Evolutionary conservation across 371 early-diverging fungal genomes (phyloP), one percentile per base, ranked within the genome.

Genomic region (Umbelopsis sp.): DNA sequence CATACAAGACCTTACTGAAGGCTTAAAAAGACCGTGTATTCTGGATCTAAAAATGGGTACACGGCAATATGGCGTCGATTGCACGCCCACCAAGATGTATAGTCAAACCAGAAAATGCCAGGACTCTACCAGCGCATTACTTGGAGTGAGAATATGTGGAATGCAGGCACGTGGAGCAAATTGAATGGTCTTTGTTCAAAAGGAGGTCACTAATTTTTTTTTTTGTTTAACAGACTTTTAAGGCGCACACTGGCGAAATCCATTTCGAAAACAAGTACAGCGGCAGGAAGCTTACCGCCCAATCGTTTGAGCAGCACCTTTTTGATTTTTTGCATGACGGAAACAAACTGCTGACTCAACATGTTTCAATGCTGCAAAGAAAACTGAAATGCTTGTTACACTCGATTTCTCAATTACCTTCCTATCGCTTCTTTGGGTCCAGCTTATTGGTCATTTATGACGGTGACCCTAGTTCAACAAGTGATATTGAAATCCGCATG

Each of bases 1-100:
- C n/a, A 76, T 99, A 78, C 89, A 96, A 66, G 99, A 99, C 79
- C 79, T 99, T 65, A 98, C 98, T 0, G 91, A 93, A 20, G 92
- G 93, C 1, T 82, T 95, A 66, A 83, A 86, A 73, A 87, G 87
- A 38, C 98, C 99, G 0, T 97, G 97, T 69, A 93, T 99, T 7
- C 80, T 99, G 64, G 98, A 99, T 77, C 83, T 99, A 53, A 99
- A 99, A 72, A 98, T 99, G 97, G 99, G 99, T 16, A 97, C 96
- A 6, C 86, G 99, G 1, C 99, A 99, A 78, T 93, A 97, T 73
- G 97, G 98, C 1, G 90, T 97, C 52, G 86, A 93, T 80, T 96
- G 94, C 0, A 83, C 92, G 0, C 79, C 83, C 12, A 90, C 90
- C 41, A 99, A 99, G 76, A 85, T 91, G 68, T 77, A 79, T 37